Percentiles rank a stretch among this genome's conserved stretches.
Evolutionary conservation across 768 basidiomycete species (phyloP).

Genomic region (Gymnopilus dilepis): DNA sequence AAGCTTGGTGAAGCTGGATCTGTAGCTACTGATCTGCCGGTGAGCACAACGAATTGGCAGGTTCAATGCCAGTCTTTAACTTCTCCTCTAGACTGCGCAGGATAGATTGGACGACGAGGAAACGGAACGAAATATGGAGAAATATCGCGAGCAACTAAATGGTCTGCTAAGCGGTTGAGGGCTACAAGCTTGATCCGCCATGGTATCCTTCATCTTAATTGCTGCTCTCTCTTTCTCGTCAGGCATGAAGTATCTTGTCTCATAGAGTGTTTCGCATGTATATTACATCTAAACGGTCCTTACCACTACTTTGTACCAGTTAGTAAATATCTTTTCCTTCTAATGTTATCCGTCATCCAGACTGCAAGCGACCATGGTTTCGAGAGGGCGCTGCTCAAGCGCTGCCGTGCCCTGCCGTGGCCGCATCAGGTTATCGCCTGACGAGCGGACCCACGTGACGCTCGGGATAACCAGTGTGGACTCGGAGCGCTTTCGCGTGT

Average conservation of each 20-base stretch:
- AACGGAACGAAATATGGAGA: constrained; percentile 86
- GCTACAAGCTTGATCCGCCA: background rate
- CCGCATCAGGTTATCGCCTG: background rate
- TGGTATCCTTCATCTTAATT: background rate
- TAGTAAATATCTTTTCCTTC: too few relatives aligned
- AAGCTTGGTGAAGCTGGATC: constrained; percentile 88
- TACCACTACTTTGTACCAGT: too few relatives aligned
- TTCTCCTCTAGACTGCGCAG: constrained; percentile 53
- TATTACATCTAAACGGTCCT: constrained; percentile 1
- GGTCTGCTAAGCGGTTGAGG: constrained; percentile 73
- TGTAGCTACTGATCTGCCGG: constrained; percentile 76
- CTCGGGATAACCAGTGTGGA: constrained; percentile 8
- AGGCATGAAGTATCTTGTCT: background rate
- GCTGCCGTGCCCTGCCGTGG: too few relatives aligned
- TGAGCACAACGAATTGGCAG: constrained; percentile 43
- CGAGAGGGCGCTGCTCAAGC: too few relatives aligned
- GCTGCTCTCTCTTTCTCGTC: constrained; percentile 1
- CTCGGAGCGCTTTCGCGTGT: constrained; percentile 5
- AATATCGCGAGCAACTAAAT: constrained; percentile 87
- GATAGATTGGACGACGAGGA: constrained; percentile 78
- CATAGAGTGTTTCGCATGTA: constrained; percentile 2
- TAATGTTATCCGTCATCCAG: too few relatives aligned
- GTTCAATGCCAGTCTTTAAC: constrained; percentile 14
- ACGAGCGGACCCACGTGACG: constrained; percentile 14
- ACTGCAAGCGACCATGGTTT: too few relatives aligned